These are phyloP conservation scores for Yamadazyma triangularis DNA, from an alignment of 1,139 yeast species.

Conservation along the genomic window DNA sequence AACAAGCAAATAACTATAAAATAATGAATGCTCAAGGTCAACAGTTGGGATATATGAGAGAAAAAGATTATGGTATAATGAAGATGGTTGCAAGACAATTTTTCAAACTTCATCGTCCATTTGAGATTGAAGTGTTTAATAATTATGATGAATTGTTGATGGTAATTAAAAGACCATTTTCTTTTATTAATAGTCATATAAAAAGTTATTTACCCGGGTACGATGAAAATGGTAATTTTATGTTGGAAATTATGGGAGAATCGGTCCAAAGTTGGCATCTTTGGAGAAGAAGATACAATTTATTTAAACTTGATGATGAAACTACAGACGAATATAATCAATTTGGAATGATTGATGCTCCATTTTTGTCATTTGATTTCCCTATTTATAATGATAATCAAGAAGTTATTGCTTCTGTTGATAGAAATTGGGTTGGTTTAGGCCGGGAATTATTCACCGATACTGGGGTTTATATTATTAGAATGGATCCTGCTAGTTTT, in stretches of 20 bases:
- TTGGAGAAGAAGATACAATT: constrained; percentile 84
- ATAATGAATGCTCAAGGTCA: constrained; percentile 72
- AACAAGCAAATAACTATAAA: constrained; percentile 79
- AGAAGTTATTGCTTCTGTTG: constrained; percentile 67
- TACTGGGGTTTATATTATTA: constrained; percentile 82
- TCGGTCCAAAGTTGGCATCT: constrained; percentile 90
- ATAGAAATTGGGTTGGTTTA: constrained; percentile 92
- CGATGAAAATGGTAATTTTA: constrained; percentile 29
- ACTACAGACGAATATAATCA: constrained; percentile 50
- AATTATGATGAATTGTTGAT: constrained; percentile 62
- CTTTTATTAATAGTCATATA: constrained; percentile 84
- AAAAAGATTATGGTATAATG: constrained; percentile 67
- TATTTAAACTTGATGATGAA: constrained; percentile 55
- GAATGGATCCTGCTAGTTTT: constrained; percentile 74
- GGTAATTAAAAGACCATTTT: constrained; percentile 76
- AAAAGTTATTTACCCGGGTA: constrained; percentile 62
- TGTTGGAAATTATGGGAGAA: constrained; percentile 68
- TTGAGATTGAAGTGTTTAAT: constrained; percentile 76
- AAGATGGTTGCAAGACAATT: constrained; percentile 76
- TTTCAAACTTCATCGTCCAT: constrained; percentile 80
- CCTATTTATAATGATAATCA: constrained; percentile 62
- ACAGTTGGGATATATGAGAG: constrained; percentile 76
- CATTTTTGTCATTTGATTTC: constrained; percentile 81
- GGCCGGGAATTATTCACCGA: constrained; percentile 92
- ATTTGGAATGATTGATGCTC: constrained; percentile 84